Evolutionary conservation across 345 rosid species (phyloP), one percentile per base, ranked within the genome.

Genomic region (Cochlearia excelsa): DNA sequence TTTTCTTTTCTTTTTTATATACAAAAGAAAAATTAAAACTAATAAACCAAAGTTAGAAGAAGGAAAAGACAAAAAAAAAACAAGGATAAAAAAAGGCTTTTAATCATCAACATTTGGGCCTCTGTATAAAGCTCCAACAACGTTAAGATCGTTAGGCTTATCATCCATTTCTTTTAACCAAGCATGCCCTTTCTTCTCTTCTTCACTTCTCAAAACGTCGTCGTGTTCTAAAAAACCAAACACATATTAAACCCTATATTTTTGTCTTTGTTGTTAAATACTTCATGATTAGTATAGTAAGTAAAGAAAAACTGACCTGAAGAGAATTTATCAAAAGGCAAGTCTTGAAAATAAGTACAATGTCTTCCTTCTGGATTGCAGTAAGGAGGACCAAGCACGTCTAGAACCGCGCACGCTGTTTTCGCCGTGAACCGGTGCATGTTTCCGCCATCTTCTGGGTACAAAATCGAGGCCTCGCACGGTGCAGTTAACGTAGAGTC

Each of bases 351-450:
- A 71, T 87, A 82, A 1, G 79, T 76, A 80, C 99, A 93, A 60
- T 79, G 88, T 6, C 99, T 84, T 9, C 94, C 96, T 0, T 90
- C 96, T 0, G 74, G 74, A 48, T 79, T 86, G 0, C 76, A 75
- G 73, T 93, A 93, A 3, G 99, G 97, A 51, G 99, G 99, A 30
- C 92, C 92, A 26, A 90, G 84, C 51, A 93, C 95, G 9, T 93
- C 99, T 3, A 93, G 80, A 46, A 93, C 92, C 0, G 99, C 97
- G 30, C 99, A 93, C 0, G 95, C 84, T 1, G 96, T 90, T 57
- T 70, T 75, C 0, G 88, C 97, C 1, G 90, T 85, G 81, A 93
- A 87, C 73, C 92, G 59, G 72, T 93, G 99, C 90, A 93, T 87
- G 79, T 93, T 93, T 57, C 99, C 99, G 50, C 96, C 99, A 43